These are phyloP conservation scores for Penicillium hesseltinei DNA, from an alignment of 2,329 filamentous ascomycete species.

Conservation along the genomic window DNA sequence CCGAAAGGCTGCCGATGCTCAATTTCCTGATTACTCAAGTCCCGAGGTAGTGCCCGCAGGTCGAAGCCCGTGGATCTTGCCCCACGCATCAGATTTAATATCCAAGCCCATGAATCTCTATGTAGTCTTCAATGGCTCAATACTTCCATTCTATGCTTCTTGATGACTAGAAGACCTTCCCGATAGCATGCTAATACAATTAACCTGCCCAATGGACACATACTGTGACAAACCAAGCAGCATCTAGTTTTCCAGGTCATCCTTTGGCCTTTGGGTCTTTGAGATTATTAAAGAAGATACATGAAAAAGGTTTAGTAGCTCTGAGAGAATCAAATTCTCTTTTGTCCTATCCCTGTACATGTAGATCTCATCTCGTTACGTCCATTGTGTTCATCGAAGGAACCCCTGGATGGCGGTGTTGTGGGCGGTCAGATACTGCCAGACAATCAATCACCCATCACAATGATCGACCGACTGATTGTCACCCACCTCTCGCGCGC, in stretches of 20 bases:
- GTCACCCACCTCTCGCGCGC: not conserved
- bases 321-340: not conserved
- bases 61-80: too few species aligned
- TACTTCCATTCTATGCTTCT: not conserved
- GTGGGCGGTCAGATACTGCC: slow-evolving; percentile 15
- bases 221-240: too few species aligned
- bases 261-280: not conserved
- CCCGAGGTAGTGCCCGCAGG: slow-evolving; percentile 12
- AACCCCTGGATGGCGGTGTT: slow-evolving; percentile 10
- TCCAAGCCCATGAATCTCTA: too few species aligned
- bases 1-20: not conserved
- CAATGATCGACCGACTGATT: slow-evolving; percentile 5
- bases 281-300: too few species aligned
- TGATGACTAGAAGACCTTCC: too few species aligned
- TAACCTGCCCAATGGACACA: not conserved
- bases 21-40: slow-evolving; percentile 27
- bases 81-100: too few species aligned
- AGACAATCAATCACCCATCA: slow-evolving; percentile 9
- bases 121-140: not conserved
- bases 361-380: not conserved
- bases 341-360: not conserved
- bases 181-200: too few species aligned
- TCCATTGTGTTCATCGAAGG: not conserved
- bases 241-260: not conserved
- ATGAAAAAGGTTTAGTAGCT: rapidly evolving